Conservation (phyloP, 495 filamentous ascomycete genomes). For the Sordaria brevicollis region DNA sequence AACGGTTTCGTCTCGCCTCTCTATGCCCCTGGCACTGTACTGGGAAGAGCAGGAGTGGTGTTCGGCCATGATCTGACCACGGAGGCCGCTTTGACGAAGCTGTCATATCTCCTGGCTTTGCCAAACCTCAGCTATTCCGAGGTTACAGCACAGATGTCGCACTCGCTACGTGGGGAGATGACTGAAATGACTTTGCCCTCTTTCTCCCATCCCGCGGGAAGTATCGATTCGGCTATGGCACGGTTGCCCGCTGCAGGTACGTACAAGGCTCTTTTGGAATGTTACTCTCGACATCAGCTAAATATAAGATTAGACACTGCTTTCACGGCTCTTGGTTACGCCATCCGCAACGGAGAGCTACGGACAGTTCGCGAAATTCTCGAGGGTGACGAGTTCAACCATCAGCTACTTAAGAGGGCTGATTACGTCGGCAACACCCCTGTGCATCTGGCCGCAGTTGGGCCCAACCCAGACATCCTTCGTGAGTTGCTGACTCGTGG, state of each 20-base stretch:
- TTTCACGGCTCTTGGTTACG: constrained; percentile 70
- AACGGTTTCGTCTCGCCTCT: constrained; percentile 82
- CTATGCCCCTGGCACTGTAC: constrained; percentile 80
- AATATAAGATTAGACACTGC: constrained; percentile 27
- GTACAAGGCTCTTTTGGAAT: background rate
- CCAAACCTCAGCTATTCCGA: constrained; percentile 50
- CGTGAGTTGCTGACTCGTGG: constrained; percentile 63
- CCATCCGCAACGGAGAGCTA: constrained; percentile 64
- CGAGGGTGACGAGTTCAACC: constrained; percentile 42
- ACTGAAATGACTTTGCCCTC: constrained; percentile 54
- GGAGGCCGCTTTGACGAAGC: constrained; percentile 88
- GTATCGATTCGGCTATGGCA: constrained; percentile 20
- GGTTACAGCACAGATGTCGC: constrained; percentile 61
- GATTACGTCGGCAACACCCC: constrained; percentile 93
- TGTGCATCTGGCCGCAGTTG: constrained; percentile 47
- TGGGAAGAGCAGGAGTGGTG: constrained; percentile 83
- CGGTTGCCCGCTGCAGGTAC: constrained; percentile 23
- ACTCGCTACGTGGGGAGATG: constrained; percentile 74
- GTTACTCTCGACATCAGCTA: constrained; percentile 23
- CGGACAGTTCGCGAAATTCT: constrained; percentile 54
- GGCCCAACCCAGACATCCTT: constrained; percentile 45
- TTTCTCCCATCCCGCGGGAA: constrained; percentile 64
- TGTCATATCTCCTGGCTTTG: constrained; percentile 74
- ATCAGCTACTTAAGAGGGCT: constrained; percentile 61
- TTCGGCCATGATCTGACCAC: constrained; percentile 90